A percentile compares a stretch with the other conserved stretches of the same genome.
phyloP scores from a whole-genome alignment of 73 alveolate species.

The Paramecium tetraurelia region DNA sequence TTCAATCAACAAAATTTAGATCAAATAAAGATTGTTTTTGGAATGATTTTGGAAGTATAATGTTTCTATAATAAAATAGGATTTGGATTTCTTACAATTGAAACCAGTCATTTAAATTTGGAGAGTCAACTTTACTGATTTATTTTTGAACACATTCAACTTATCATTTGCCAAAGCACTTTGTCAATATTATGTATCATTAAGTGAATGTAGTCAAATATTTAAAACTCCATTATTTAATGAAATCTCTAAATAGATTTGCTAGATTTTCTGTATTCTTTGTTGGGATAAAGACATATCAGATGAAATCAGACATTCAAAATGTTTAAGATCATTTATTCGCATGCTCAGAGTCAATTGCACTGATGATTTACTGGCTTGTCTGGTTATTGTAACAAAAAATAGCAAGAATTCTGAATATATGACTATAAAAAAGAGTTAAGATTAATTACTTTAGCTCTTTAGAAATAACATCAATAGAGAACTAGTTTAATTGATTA shows the following conservation, averaged over 20 bases:
- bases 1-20: neutral
- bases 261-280: neutral
- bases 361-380: neutral
- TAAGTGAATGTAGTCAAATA: slow-evolving; percentile 33
- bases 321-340: neutral
- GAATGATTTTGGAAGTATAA: neutral
- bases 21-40: neutral
- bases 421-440: slow-evolving; percentile 4
- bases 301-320: slow-evolving; percentile 33
- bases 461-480: neutral
- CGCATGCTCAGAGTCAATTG: slow-evolving; percentile 7
- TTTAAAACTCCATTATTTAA: slow-evolving; percentile 2
- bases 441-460: neutral
- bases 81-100: neutral
- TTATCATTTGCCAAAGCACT: neutral
- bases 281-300: neutral
- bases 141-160: neutral
- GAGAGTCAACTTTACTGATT: neutral
- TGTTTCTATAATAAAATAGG: neutral
- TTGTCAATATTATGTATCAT: neutral
- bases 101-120: neutral
- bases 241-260: neutral
- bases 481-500: neutral
- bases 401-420: slow-evolving; percentile 27
- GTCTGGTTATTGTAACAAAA: neutral